A percentile compares a stretch with the other conserved stretches of the same genome.
phyloP scores from a whole-genome alignment of 768 basidiomycete species.

The Pulveroboletus sp. region DNA sequence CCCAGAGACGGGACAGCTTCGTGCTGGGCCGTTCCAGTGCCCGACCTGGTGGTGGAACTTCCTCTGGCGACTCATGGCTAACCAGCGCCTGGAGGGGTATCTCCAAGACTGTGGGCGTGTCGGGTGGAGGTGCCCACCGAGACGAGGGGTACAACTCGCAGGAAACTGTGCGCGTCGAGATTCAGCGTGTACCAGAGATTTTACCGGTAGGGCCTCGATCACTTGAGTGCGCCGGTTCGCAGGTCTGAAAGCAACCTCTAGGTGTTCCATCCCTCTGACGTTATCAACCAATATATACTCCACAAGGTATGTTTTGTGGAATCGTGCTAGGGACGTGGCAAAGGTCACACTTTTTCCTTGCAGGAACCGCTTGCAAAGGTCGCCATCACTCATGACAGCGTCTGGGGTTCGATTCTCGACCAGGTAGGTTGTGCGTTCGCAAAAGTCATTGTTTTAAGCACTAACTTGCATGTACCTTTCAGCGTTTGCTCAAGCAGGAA shows the following conservation, averaged over 20 bases:
- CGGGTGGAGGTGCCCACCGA: neutral
- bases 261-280: slow-evolving; percentile 24
- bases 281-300: slow-evolving; percentile 24
- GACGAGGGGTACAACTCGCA: neutral
- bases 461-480: neutral
- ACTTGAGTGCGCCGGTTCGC: neutral
- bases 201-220: slow-evolving; percentile 9
- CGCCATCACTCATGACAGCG: slow-evolving; percentile 22
- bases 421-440: slow-evolving; percentile 3
- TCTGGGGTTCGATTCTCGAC: slow-evolving; percentile 19
- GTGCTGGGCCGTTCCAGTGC: neutral
- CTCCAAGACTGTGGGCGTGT: slow-evolving; percentile 11
- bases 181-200: slow-evolving; percentile 16
- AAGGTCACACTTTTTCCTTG: neutral
- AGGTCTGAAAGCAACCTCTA: slow-evolving; percentile 3
- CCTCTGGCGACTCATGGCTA: slow-evolving; percentile 16
- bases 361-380: slow-evolving; percentile 22
- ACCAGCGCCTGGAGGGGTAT: slow-evolving; percentile 15
- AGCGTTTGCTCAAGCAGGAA: slow-evolving; percentile 11
- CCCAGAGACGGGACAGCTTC: slow-evolving; percentile 17
- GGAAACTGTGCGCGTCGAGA: slow-evolving; percentile 7
- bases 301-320: slow-evolving; percentile 8
- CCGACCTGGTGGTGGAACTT: neutral
- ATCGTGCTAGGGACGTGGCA: neutral
- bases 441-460: neutral